Evolutionary conservation across 805 yeast genomes (phyloP).

Genomic region (Brettanomyces naardenensis): DNA sequence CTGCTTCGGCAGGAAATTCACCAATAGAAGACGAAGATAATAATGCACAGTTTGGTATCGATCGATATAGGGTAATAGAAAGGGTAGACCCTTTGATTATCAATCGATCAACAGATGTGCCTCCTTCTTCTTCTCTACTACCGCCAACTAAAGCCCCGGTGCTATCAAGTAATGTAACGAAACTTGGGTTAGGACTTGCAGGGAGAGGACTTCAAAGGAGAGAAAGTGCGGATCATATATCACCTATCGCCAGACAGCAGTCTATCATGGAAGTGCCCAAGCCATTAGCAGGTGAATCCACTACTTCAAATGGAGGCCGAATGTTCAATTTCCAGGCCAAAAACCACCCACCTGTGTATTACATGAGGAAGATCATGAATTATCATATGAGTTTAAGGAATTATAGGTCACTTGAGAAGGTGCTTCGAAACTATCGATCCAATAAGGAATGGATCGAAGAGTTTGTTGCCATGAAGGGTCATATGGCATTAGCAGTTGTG

Average conservation of each 20-base stretch:
- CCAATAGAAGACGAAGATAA: not conserved
- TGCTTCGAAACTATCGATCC: slow-evolving; percentile 7
- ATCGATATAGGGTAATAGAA: not conserved
- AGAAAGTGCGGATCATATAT: not conserved
- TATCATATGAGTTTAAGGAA: slow-evolving; percentile 32
- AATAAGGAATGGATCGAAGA: slow-evolving; percentile 59
- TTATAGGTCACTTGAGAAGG: slow-evolving; percentile 24
- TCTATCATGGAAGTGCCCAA: not conserved
- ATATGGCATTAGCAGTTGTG: slow-evolving; percentile 61
- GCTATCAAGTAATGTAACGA: slow-evolving; percentile 17
- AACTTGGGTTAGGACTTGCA: slow-evolving; percentile 24
- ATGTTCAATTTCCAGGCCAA: not conserved
- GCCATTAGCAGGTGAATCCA: not conserved
- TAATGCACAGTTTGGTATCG: not conserved
- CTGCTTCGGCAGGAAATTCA: not conserved
- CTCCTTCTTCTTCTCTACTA: slow-evolving; percentile 7
- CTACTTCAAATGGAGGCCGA: not conserved
- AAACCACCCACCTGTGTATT: slow-evolving; percentile 33
- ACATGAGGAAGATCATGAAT: slow-evolving; percentile 29
- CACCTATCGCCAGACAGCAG: not conserved
- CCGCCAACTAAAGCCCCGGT: slow-evolving; percentile 10
- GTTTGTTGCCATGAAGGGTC: slow-evolving; percentile 79
- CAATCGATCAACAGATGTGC: not conserved
- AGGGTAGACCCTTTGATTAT: not conserved
- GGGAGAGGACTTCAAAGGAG: slow-evolving; percentile 18